Evolutionary conservation across 768 basidiomycete species (phyloP), one percentile per base, ranked within the genome.

Genomic region (Arthromyces matolae): DNA sequence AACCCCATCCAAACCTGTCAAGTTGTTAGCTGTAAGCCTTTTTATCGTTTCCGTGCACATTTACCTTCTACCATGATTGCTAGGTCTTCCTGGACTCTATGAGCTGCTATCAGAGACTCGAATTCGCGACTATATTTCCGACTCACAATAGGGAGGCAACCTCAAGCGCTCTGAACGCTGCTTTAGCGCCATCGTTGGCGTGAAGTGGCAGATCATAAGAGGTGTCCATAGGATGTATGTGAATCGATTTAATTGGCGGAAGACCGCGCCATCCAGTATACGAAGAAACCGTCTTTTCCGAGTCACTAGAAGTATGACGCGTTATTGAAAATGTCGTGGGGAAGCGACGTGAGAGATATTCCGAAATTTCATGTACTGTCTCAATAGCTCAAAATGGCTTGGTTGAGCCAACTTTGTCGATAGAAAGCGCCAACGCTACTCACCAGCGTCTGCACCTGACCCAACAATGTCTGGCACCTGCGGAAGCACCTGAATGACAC

Each of bases 351-450:
- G 75, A 73, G 42, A 89, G 72, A 57, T 83, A 87, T 56, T 85
- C 83, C 2, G 80, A 72, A 31, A 87, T 64, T 58, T 87, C 84
- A 50, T 86, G 79, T 14, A 84, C 76, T 20, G 85, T 69, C 61
- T 87, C 85, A 36, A 79, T 68, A 6, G 83, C 85, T 85, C 40
- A 49, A 45, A 42, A 49, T 18, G 19, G 18, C 28, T 27, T 14
- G 14, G 7, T 20, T 27, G 20, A 50, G 5, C 33, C 20, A 34
- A n/a, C 36, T 22, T 23, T 18, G 27, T 23, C 22, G 27, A 25
- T 25, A 16, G 14, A 27, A 24, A 10, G 32, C 10, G 40, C 29
- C 22, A 16, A 42, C 8, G 4, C 51, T 64, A 39, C 24, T 35
- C 53, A 76, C 74, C 72, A 33, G 67, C 75, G 23, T 70, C 59